Percentiles rank a stretch among this genome's conserved stretches.
phyloP scores from a whole-genome alignment of 2,329 filamentous ascomycete species.

The Aplosporella prunicola region DNA sequence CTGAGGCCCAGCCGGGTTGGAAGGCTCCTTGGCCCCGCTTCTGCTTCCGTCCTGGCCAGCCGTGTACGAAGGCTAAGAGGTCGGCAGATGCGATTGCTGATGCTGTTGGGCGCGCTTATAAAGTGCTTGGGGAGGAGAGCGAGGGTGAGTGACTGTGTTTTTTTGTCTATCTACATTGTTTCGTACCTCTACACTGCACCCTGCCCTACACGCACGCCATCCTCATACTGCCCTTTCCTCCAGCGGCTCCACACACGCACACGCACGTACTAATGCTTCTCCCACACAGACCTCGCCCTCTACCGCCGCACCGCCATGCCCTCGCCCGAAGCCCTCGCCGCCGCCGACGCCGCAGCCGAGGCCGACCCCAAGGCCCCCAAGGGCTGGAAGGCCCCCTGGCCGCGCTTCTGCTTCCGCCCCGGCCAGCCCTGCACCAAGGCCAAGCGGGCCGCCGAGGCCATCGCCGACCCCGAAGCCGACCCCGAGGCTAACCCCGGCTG shows the following conservation, averaged over 20 bases:
- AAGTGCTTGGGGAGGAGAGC: too few relatives aligned
- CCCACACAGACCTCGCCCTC: too few relatives aligned
- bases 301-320: too few relatives aligned
- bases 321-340: too few relatives aligned
- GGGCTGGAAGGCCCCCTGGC: slow-evolving; percentile 11
- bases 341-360: slow-evolving; percentile 13
- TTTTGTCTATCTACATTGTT: too few relatives aligned
- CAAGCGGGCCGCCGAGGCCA: slow-evolving; percentile 33
- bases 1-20: slow-evolving; percentile 14
- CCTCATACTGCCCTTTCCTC: too few relatives aligned
- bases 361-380: slow-evolving; percentile 16
- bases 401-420: slow-evolving; percentile 28
- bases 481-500: slow-evolving; percentile 17
- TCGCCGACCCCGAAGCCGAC: slow-evolving; percentile 25
- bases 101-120: too few relatives aligned
- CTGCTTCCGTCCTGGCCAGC: slow-evolving; percentile 32
- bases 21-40: slow-evolving; percentile 15
- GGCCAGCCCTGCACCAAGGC: slow-evolving; percentile 38
- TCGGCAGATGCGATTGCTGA: slow-evolving; percentile 31
- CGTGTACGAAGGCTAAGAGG: slow-evolving; percentile 38
- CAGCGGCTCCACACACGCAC: too few relatives aligned
- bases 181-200: too few relatives aligned
- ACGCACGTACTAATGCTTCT: too few relatives aligned
- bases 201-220: too few relatives aligned
- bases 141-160: too few relatives aligned